Conservation (phyloP, 2,329 filamentous ascomycete genomes). For the Fusarium heterosporum region DNA sequence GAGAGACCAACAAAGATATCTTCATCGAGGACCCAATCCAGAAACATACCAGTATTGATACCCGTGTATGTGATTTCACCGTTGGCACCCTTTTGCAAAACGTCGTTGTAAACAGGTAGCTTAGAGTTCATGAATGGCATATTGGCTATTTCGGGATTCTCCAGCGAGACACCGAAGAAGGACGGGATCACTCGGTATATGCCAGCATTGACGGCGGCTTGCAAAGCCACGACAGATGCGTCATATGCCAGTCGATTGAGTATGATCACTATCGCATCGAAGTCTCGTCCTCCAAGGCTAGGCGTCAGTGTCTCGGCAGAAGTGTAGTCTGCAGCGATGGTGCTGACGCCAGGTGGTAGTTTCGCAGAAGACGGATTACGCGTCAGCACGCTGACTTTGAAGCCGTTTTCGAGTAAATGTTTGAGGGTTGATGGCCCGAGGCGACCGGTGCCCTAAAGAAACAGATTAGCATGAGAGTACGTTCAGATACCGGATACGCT, state of each 20-base stretch:
- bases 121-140: slow-evolving; percentile 20
- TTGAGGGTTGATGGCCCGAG: slow-evolving; percentile 3
- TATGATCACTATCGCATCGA: slow-evolving; percentile 12
- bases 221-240: neutral
- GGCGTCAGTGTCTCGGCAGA: neutral
- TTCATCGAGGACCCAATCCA: slow-evolving; percentile 10
- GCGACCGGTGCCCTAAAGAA: neutral
- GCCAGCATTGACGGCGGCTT: neutral
- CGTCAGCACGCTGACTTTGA: slow-evolving; percentile 15
- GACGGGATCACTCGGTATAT: slow-evolving; percentile 8
- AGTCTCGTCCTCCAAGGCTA: neutral
- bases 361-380: neutral
- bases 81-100: neutral
- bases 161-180: slow-evolving; percentile 2
- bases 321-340: slow-evolving; percentile 5
- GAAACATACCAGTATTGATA: slow-evolving; percentile 18
- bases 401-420: neutral
- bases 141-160: neutral
- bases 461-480: accelerated
- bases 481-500: accelerated
- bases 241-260: slow-evolving; percentile 16
- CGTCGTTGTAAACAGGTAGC: neutral
- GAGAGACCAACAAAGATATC: slow-evolving; percentile 12
- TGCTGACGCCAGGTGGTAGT: neutral
- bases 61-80: slow-evolving; percentile 10